Evolutionary conservation across 257 asterid genomes (phyloP), one percentile per base, ranked within the genome.

Genomic region (Solanum megistacrolobum): DNA sequence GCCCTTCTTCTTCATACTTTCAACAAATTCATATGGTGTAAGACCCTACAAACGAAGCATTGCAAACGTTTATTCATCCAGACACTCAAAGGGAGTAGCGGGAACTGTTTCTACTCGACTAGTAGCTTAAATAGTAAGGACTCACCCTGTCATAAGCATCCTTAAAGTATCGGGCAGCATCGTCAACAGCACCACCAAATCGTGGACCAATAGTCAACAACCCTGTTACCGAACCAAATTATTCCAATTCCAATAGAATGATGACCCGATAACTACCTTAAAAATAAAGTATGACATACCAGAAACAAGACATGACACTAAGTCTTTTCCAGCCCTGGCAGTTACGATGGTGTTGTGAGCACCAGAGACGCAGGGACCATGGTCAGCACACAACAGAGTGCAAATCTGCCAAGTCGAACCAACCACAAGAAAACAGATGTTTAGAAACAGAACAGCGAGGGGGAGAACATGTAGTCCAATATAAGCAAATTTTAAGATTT

Each of bases 281-380:
- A 34, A 34, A 81, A 68, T 27, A 82, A 32, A 81, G 1, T 16
- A 81, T 74, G 52, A 89, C 90, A n/a, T 88, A 96, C 99, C 99
- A 68, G 99, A 93, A 84, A 97, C 99, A 90, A 97, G 99, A 91
- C 99, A 92, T 7, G 99, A 96, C 60, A 97, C 99, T 3, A 97
- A 92, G 89, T 97, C 99, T 92, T 97, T 97, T 89, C 99, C 99
- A 32, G 99, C 99, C 91, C 99, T 91, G 83, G 99, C 98, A 34
- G 99, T 97, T 29, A 97, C 99, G 36, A 97, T 97, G 87, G 96
- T 89, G 94, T 95, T 97, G 94, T 97, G 99, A 82, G 99, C 99
- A 88, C 99, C 99, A 89, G 99, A 97, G 90, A 97, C 99, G 85
- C 99, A 96, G 38, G 99, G 99, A 89, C 99, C 99, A 62, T 97